Evolutionary conservation across 352 stramenopile species (phyloP).

Genomic region (Hyphochytrium catenoides): DNA sequence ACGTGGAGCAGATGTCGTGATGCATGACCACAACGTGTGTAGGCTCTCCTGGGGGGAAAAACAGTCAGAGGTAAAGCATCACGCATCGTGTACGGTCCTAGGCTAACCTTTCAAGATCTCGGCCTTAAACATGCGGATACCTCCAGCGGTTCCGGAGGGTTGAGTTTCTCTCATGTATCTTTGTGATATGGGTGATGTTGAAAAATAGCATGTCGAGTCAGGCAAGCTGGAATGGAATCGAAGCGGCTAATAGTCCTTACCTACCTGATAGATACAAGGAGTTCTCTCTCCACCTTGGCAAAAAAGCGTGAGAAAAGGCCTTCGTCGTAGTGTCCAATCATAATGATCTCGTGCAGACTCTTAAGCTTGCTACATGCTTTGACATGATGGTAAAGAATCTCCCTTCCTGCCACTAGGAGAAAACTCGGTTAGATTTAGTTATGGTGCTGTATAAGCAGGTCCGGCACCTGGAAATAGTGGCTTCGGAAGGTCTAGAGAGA

Average conservation of each 20-base stretch:
- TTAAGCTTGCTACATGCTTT: conserved; percentile 49
- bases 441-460: no score
- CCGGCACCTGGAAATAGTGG: conserved; percentile 63
- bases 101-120: conserved; percentile 49
- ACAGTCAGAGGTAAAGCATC: no score
- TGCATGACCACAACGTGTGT: conserved; percentile 65
- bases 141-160: conserved; percentile 44
- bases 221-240: no score
- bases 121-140: conserved; percentile 51
- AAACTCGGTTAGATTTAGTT: no score
- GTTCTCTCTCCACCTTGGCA: conserved; percentile 40
- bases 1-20: conserved; percentile 62
- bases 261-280: conserved; percentile 57
- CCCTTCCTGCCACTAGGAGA: conserved; percentile 39
- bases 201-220: no score
- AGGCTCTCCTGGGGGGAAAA: no score
- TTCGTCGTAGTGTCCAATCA: conserved; percentile 66
- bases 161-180: conserved; percentile 54
- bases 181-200: no score
- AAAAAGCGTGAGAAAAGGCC: conserved; percentile 65
- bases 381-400: conserved; percentile 69
- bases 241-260: no score
- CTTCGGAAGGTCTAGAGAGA: conserved; percentile 58
- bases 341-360: conserved; percentile 56
- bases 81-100: no score